Conservation (phyloP, 2,329 filamentous ascomycete species). For the Aureobasidium sp. region DNA sequence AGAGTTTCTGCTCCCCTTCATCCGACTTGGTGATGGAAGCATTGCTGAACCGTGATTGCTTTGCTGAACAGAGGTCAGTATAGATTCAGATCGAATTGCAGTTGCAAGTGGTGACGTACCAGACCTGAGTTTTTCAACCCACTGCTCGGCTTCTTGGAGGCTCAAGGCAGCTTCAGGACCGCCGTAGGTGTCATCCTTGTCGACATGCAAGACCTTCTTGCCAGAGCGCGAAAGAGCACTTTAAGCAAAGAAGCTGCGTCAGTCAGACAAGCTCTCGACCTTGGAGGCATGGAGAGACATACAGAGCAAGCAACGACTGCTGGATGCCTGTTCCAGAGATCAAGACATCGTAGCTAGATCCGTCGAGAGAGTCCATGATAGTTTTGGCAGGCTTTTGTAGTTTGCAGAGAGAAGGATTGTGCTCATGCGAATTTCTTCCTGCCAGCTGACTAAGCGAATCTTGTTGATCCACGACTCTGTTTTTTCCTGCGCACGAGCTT, state of each 20-base stretch:
- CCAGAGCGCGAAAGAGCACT: slow-evolving; percentile 88
- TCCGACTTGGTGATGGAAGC: slow-evolving; percentile 30
- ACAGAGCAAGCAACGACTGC: slow-evolving; percentile 49
- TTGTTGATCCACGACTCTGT: not conserved
- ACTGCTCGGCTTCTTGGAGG: slow-evolving; percentile 71
- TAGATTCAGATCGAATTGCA: not conserved
- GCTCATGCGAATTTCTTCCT: not conserved
- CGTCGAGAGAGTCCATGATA: slow-evolving; percentile 44
- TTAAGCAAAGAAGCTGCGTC: slow-evolving; percentile 51
- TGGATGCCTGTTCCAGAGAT: slow-evolving; percentile 47
- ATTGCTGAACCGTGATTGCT: slow-evolving; percentile 23
- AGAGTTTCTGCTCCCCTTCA: slow-evolving; percentile 38
- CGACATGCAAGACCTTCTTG: slow-evolving; percentile 86
- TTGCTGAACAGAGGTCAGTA: slow-evolving; percentile 14
- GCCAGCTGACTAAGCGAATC: slow-evolving; percentile 12
- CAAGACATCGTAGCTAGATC: slow-evolving; percentile 46
- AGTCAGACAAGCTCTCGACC: slow-evolving; percentile 55
- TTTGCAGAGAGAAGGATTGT: slow-evolving; percentile 8
- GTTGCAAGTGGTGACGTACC: not conserved
- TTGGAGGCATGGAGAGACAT: slow-evolving; percentile 27
- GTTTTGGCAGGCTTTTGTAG: not conserved
- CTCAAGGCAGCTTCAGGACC: slow-evolving; percentile 78
- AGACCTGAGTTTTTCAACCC: slow-evolving; percentile 47
- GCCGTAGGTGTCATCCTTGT: slow-evolving; percentile 83
- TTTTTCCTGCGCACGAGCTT: not conserved